Evolutionary conservation across 192 early-diverging fungal genomes (phyloP).

Genomic region (Coemansia sp.): DNA sequence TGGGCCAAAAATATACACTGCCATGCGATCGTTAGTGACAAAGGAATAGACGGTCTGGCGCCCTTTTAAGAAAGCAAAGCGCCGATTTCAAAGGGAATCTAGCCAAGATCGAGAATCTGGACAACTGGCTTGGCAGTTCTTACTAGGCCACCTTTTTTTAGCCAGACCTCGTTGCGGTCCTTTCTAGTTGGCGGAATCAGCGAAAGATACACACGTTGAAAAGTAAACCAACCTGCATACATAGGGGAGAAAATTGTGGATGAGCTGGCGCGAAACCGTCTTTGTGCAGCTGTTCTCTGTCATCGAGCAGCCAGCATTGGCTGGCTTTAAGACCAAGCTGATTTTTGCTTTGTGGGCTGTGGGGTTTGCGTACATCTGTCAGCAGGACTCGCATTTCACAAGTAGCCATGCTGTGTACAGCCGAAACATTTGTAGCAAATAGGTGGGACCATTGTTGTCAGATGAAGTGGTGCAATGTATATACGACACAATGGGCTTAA

Average conservation of each 20-base stretch:
- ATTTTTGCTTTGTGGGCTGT: neutral
- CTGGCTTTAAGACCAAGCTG: neutral
- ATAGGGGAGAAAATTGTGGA: neutral
- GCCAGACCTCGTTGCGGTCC: neutral
- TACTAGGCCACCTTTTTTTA: neutral
- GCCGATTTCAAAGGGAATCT: neutral
- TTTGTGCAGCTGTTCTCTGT: neutral
- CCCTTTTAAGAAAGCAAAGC: neutral
- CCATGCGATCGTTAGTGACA: neutral
- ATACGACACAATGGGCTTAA: conserved; percentile 5
- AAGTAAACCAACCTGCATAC: neutral
- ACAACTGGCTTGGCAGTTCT: neutral
- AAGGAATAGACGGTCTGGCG: neutral
- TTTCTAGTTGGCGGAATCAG: neutral
- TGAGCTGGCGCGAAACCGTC: neutral
- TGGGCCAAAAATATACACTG: neutral
- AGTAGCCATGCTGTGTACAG: neutral
- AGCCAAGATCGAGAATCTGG: neutral
- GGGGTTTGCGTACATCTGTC: neutral
- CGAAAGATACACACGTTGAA: neutral
- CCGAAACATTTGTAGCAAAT: neutral
- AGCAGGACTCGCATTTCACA: neutral
- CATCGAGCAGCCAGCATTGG: neutral
- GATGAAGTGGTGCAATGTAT: neutral
- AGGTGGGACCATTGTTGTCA: neutral